Evolutionary conservation across 306 rosid genomes (phyloP).

Genomic region (Datisca glomerata): DNA sequence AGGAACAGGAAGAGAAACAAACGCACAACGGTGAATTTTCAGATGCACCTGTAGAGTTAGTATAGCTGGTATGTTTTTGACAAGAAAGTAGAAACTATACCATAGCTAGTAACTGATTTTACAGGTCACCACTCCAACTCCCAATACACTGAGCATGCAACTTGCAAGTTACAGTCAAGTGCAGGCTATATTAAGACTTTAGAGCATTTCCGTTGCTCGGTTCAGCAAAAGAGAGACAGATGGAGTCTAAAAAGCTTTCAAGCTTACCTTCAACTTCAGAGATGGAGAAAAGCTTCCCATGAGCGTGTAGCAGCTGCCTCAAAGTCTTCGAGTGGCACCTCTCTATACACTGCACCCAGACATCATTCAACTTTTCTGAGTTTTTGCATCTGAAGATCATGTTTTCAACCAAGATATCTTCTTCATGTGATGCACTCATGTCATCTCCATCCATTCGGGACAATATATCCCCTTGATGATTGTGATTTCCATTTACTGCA

Average conservation of each 20-base stretch:
- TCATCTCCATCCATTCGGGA: constrained; percentile 39
- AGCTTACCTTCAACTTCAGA: constrained; percentile 81
- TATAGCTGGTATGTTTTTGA: too few relatives aligned
- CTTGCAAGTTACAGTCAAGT: too few relatives aligned
- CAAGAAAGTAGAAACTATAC: too few relatives aligned
- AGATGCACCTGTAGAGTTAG: too few relatives aligned
- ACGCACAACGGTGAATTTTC: too few relatives aligned
- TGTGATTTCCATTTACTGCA: constrained; percentile 28
- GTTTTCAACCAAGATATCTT: constrained; percentile 42
- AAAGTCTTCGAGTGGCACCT: constrained; percentile 89
- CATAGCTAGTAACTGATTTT: too few relatives aligned
- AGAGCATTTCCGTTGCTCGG: too few relatives aligned
- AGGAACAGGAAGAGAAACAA: too few relatives aligned
- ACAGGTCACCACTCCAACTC: too few relatives aligned
- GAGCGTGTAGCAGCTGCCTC: constrained; percentile 63
- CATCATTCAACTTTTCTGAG: constrained; percentile 50
- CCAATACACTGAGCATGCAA: too few relatives aligned
- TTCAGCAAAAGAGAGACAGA: too few relatives aligned
- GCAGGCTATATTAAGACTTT: too few relatives aligned
- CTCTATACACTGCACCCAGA: constrained; percentile 76
- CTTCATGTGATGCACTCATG: constrained; percentile 43
- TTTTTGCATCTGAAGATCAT: constrained; percentile 42
- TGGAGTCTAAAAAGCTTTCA: constrained; percentile 11
- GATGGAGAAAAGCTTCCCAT: constrained; percentile 90
- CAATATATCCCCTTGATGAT: constrained; percentile 27